phyloP scores from a whole-genome alignment of 305 asterid species.

The Lippia alba region DNA sequence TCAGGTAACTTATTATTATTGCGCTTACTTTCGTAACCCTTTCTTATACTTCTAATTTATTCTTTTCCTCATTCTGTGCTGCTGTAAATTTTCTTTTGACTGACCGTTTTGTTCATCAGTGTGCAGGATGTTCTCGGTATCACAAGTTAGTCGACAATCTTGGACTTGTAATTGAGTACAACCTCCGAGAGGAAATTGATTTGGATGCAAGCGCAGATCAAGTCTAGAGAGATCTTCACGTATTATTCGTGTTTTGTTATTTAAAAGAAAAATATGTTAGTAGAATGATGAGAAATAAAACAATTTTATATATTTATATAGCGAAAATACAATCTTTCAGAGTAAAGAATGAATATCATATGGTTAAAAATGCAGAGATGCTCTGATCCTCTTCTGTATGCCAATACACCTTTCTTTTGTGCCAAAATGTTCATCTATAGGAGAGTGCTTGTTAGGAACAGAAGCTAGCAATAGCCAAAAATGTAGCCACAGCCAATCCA shows the following conservation, averaged over 20 bases:
- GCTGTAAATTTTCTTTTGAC: constrained; percentile 12
- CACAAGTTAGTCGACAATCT: constrained; percentile 97
- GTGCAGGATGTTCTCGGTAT: constrained; percentile 85
- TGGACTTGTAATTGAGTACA: constrained; percentile 83
- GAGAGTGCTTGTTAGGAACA: constrained; percentile 49
- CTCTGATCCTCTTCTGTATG: constrained; percentile 71
- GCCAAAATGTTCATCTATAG: constrained; percentile 43
- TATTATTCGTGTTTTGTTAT: constrained; percentile 14
- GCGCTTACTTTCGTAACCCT: neutral
- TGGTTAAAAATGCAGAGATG: constrained; percentile 48
- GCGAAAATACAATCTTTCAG: constrained; percentile 32
- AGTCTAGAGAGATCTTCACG: constrained; percentile 39
- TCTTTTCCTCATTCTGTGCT: constrained; percentile 1
- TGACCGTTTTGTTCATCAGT: constrained; percentile 55
- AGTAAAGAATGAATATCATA: constrained; percentile 46
- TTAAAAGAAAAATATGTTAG: constrained; percentile 7
- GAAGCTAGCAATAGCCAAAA: constrained; percentile 54
- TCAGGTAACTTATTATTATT: constrained; percentile 53
- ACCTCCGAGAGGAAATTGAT: constrained; percentile 62
- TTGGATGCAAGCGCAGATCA: constrained; percentile 50
- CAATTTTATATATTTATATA: constrained; percentile 34
- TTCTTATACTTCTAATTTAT: constrained; percentile 23
- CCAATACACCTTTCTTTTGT: constrained; percentile 39
- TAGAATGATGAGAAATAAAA: constrained; percentile 35
- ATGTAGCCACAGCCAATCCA: constrained; percentile 58